Percentiles rank a stretch among this genome's conserved stretches.
phyloP scores from a whole-genome alignment of 768 basidiomycete genomes.

The Pleurotus tuoliensis region DNA sequence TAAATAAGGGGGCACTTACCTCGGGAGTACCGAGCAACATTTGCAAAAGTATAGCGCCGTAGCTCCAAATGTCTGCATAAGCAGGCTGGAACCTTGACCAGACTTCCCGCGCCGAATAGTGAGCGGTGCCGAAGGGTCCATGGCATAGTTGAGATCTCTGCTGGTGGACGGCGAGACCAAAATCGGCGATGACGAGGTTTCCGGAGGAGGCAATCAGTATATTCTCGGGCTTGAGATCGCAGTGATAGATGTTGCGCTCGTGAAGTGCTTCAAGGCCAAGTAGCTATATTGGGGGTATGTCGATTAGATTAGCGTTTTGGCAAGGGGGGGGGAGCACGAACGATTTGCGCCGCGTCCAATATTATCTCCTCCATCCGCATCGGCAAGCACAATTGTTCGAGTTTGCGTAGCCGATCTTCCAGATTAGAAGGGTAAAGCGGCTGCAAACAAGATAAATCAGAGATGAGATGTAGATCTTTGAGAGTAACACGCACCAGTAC shows the following conservation, averaged over 20 bases:
- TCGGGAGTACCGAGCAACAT: constrained; percentile 10
- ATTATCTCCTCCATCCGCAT: not conserved
- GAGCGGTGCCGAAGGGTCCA: not conserved
- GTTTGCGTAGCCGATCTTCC: not conserved
- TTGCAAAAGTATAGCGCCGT: constrained; percentile 10
- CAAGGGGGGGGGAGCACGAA: not conserved
- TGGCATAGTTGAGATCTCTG: not conserved
- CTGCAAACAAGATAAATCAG: not conserved
- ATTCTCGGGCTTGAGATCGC: constrained; percentile 16
- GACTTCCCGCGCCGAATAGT: not conserved
- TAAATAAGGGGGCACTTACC: not conserved
- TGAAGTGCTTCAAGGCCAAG: constrained; percentile 12
- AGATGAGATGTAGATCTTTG: no score
- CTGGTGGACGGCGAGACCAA: constrained; percentile 8
- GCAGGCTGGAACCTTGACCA: not conserved
- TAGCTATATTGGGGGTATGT: constrained; percentile 3
- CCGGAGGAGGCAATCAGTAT: constrained; percentile 14
- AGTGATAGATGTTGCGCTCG: constrained; percentile 10
- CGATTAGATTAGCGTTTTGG: not conserved
- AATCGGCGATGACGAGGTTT: constrained; percentile 15
- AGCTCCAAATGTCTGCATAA: constrained; percentile 11
- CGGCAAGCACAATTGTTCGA: not conserved
- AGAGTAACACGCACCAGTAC: not conserved
- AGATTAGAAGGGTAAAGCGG: not conserved
- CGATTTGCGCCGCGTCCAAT: not conserved